A percentile compares a stretch with the other conserved stretches of the same genome.
Conservation (phyloP, 2,329 filamentous ascomycete genomes). For the Cadophora sp. region DNA sequence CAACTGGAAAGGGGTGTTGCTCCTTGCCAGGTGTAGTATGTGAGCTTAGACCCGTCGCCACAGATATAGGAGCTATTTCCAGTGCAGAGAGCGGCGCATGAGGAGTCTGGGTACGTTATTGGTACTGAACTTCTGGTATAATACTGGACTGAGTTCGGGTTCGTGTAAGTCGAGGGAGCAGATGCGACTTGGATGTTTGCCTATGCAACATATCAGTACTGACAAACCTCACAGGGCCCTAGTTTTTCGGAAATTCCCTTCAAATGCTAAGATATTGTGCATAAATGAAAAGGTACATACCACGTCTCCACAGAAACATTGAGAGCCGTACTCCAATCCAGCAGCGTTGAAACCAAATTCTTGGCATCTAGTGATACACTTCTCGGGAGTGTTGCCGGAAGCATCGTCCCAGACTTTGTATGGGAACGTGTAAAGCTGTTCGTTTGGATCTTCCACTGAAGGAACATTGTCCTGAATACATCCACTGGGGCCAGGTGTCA, state of each 20-base stretch:
- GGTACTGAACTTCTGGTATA: slow-evolving; percentile 45
- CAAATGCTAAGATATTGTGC: not conserved
- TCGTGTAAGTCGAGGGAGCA: slow-evolving; percentile 26
- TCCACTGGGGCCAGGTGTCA: slow-evolving; percentile 54
- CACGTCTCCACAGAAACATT: slow-evolving; percentile 43
- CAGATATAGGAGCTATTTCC: slow-evolving; percentile 29
- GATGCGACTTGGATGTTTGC: slow-evolving; percentile 31
- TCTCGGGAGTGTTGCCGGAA: slow-evolving; percentile 23
- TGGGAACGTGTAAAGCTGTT: slow-evolving; percentile 26
- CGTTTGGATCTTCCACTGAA: slow-evolving; percentile 51
- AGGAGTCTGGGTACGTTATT: slow-evolving; percentile 25
- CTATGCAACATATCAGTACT: slow-evolving; percentile 31
- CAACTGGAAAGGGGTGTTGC: slow-evolving; percentile 45
- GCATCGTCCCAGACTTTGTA: slow-evolving; percentile 29
- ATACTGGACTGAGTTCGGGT: slow-evolving; percentile 24
- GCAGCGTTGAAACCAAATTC: slow-evolving; percentile 33
- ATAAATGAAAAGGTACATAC: slow-evolving; percentile 23
- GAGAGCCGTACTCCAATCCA: slow-evolving; percentile 30
- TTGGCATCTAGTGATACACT: slow-evolving; percentile 30
- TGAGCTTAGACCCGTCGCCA: slow-evolving; percentile 30
- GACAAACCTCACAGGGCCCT: slow-evolving; percentile 13
- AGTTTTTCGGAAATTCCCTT: not conserved
- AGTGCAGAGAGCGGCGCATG: slow-evolving; percentile 30
- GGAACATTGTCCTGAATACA: slow-evolving; percentile 57
- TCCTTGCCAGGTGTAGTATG: slow-evolving; percentile 29